phyloP scores from a whole-genome alignment of 139 green algal species.

The Astrephomene gubernaculifera region DNA sequence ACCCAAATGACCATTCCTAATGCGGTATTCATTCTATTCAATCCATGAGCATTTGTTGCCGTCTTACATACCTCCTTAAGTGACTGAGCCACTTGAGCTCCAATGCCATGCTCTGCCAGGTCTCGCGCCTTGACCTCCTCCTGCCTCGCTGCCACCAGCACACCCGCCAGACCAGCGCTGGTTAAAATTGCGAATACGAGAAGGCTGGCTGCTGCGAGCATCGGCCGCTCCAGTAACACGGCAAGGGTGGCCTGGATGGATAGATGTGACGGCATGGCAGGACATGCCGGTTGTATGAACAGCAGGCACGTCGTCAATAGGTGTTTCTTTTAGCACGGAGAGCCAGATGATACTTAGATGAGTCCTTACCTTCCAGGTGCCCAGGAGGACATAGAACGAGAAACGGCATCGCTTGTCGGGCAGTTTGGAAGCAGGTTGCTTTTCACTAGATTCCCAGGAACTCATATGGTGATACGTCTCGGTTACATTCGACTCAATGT shows the following conservation, averaged over 20 bases:
- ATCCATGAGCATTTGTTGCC: not conserved
- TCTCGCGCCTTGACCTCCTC: not conserved
- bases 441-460: no score
- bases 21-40: not conserved
- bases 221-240: not conserved
- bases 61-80: not conserved
- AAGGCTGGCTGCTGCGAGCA: not conserved
- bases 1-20: not conserved
- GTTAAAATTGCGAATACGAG: not conserved
- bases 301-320: no score
- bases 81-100: not conserved
- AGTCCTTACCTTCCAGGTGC: no score
- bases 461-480: no score
- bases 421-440: no score
- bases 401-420: no score
- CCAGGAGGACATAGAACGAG: no score
- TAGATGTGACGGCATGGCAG: no score
- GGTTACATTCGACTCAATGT: no score
- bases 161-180: not conserved
- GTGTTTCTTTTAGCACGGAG: no score
- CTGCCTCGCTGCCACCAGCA: not conserved
- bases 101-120: not conserved
- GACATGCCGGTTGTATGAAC: no score
- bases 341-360: no score
- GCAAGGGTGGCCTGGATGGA: not conserved